phyloP scores from a whole-genome alignment of 345 rosid genomes.

The Theobroma cacao region DNA sequence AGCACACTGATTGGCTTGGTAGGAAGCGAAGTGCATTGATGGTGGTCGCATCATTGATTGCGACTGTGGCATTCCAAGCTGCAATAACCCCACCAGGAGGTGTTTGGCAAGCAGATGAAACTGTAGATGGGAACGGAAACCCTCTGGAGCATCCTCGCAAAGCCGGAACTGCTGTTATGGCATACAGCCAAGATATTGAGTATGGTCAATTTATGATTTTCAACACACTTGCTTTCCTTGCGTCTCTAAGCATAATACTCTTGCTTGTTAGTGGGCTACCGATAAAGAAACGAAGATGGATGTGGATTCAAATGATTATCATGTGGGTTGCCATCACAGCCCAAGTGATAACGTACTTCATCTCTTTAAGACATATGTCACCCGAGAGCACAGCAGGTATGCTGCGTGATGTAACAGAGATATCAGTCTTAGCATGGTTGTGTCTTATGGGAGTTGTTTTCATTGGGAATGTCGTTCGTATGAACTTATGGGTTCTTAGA shows the following conservation, averaged over 20 bases:
- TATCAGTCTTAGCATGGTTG: neutral
- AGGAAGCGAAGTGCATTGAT: conserved; percentile 29
- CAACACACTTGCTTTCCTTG: conserved; percentile 28
- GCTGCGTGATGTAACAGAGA: conserved; percentile 9
- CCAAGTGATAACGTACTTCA: conserved; percentile 10
- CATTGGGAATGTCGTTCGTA: conserved; percentile 7
- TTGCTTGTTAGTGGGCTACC: conserved; percentile 29
- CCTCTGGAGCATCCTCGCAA: neutral
- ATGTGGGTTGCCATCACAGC: conserved; percentile 29
- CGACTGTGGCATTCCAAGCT: conserved; percentile 34
- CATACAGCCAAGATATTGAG: conserved; percentile 11
- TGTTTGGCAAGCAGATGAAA: conserved; percentile 22
- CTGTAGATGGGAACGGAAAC: neutral
- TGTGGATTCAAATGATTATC: conserved; percentile 29
- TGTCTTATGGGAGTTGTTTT: conserved; percentile 13
- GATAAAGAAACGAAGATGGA: conserved; percentile 19
- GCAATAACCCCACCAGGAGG: conserved; percentile 32
- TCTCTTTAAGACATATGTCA: neutral
- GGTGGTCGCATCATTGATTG: conserved; percentile 36
- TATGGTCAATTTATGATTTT: conserved; percentile 28
- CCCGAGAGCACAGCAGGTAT: neutral
- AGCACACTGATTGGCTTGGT: conserved; percentile 14
- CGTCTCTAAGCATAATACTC: conserved; percentile 33
- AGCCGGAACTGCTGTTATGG: conserved; percentile 32
- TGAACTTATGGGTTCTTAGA: conserved; percentile 9